Percentiles rank a stretch among this genome's conserved stretches.
Evolutionary conservation across 164 flowering plant genomes (phyloP).

Genomic region (Tetracentron sinense): DNA sequence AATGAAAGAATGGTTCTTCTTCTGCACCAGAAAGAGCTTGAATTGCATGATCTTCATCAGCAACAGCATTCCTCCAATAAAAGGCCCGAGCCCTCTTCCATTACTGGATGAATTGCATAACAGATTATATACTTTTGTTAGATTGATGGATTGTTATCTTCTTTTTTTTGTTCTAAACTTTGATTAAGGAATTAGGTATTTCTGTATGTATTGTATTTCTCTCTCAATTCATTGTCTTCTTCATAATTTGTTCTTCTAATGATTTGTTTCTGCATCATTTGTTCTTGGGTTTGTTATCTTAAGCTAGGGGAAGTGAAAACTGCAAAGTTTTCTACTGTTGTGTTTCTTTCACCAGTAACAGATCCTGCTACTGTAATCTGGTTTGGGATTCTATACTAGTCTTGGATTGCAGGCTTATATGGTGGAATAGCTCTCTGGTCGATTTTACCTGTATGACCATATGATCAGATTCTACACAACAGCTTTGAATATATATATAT

Average conservation of each 20-base stretch:
- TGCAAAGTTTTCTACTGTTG: no score
- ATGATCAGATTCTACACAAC: no score
- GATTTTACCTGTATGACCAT: no score
- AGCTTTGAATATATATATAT: no score
- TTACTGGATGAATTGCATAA: slow-evolving; percentile 29
- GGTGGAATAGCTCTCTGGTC: no score
- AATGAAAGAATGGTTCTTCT: slow-evolving; percentile 77
- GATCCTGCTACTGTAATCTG: no score
- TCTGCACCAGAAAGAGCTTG: slow-evolving; percentile 68
- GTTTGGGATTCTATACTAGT: no score
- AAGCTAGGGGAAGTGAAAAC: no score
- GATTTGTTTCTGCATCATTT: not conserved
- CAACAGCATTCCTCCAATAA: slow-evolving; percentile 27
- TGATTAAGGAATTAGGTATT: not conserved
- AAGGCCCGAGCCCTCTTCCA: slow-evolving; percentile 38
- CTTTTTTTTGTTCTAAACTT: not conserved
- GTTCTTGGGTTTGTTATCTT: not conserved
- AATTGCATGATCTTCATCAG: slow-evolving; percentile 45
- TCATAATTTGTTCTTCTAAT: no score
- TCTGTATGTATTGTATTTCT: not conserved
- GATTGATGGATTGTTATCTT: not conserved
- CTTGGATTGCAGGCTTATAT: no score
- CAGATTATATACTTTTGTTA: not conserved
- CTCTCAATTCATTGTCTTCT: not conserved
- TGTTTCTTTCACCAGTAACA: no score